Base-by-base conservation (phyloP, 306 rosid genomes). In the Rosa chinensis region DNA sequence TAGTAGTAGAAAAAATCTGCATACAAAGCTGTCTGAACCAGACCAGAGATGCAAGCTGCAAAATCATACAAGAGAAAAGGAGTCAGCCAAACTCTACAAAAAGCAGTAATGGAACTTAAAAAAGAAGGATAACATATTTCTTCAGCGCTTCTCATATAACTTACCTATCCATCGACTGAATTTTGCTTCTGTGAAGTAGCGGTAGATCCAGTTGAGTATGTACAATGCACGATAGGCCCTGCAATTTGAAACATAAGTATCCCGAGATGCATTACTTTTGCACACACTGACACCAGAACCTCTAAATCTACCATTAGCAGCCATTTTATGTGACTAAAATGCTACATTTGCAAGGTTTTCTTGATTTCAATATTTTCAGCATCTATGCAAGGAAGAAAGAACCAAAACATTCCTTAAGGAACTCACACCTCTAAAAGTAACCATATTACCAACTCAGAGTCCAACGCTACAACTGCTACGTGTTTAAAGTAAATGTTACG, bases 1-100 rank as follows among this genome's bases (percentile, higher is more conserved):
- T 95, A 95, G 88, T 90, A 95, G 87, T 93, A 95, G 89, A 95
- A 95, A 91, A 95, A 95, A 89, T 95, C 99, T 37, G 93, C 98
- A 80, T 95, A 95, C 58, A 95, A 77, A 72, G 96, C 98, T 2
- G 99, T 91, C 89, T 95, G 99, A 87, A 93, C 89, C 84, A 93
- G 87, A 72, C 99, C 98, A 1, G 98, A 88, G 48, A 89, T 3
- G 55, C 90, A 89, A 53, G 99, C 99, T 95, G 84, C 87, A 81
- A 75, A 71, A 80, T 58, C 72, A 56, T 68, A 77, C 76, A 70
- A 80, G 8, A 39, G 14, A 73, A 16, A 6, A 14, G 37, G n/a
- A 64, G 59, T 77, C 63, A 28, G 74, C 72, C 70, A 58, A 80
- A 80, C n/a, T 47, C 35, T 5, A 52, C 40, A 21, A 66, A 42